Evolutionary conservation across 2,329 filamentous ascomycete species (phyloP), one percentile per base, ranked within the genome.

Genomic region (Aspergillus proliferans): DNA sequence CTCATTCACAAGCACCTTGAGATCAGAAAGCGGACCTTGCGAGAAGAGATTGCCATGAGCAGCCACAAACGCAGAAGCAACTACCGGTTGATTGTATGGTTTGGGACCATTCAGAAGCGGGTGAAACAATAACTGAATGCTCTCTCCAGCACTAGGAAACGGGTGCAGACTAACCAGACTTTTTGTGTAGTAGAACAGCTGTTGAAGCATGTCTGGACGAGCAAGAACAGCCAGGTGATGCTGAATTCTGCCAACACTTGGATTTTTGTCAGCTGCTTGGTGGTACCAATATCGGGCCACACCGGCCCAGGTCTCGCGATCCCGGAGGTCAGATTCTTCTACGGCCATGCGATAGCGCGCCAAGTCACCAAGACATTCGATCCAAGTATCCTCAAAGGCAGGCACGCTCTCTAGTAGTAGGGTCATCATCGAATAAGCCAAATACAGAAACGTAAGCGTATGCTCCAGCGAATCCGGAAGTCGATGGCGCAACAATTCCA

Each of bases 321-420:
- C 86, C 2, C 79, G 71, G 18, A 87, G 76, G 53, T 93, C 85
- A 22, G 86, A 82, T 38, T 95, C 87, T 64, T 96, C 91, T 41
- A 96, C 90, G 0, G 90, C 89, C 90, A 96, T 96, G 0, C 85
- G 77, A 59, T 94, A 96, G 18, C 91, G 76, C 0, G 85, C 86
- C 0, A 97, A 70, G 61, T 97, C 91, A 0, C 92, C 92, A 0
- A 97, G 72, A 47, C 91, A 96, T 56, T 96, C 92, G 7, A 95
- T 88, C 92, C 92, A 97, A 0, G 88, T 95, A 49, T 93, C 87
- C 46, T 87, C 81, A 56, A 95, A 96, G 0, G 80, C 77, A 0
- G 87, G 84, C 0, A 95, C 88, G 0, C 88, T 95, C 59, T 97
- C 92, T 51, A 90, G 87, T 0, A 96, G 69, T 0, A 96, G 69